These are phyloP conservation scores for Populus ilicifolia DNA, from an alignment of 345 rosid genomes.

Conservation along the genomic window DNA sequence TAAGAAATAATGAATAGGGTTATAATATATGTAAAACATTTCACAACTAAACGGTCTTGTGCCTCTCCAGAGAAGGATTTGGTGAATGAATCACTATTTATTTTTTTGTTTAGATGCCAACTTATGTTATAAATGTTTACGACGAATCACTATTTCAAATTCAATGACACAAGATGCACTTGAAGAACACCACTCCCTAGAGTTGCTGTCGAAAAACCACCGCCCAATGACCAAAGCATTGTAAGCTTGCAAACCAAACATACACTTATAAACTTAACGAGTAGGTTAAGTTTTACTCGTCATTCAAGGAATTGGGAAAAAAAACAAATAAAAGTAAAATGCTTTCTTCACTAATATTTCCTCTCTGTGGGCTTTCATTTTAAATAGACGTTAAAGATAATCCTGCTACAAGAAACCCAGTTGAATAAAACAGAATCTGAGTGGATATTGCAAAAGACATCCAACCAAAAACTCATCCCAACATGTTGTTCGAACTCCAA, in stretches of 20 bases:
- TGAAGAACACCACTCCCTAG: background rate
- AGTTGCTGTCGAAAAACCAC: background rate
- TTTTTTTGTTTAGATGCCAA: background rate
- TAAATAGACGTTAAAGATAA: background rate
- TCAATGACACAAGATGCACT: background rate
- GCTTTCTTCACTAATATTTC: background rate
- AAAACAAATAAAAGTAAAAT: too few relatives aligned
- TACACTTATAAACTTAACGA: too few relatives aligned
- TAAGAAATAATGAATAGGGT: background rate
- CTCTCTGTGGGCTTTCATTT: background rate
- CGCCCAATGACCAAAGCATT: too few relatives aligned
- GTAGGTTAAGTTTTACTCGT: background rate
- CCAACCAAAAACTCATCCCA: background rate
- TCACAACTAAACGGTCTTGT: background rate
- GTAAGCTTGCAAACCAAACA: too few relatives aligned
- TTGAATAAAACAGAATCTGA: background rate
- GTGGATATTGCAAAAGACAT: background rate
- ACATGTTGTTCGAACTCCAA: background rate
- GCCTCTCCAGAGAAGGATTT: background rate
- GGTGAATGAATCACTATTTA: background rate
- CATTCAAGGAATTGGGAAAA: background rate
- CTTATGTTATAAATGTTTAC: too few relatives aligned
- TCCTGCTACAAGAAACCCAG: background rate
- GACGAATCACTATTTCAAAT: too few relatives aligned
- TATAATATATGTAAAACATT: background rate